Conservation (phyloP, 169 alveolate genomes). For the Sarcocystis neurona region DNA sequence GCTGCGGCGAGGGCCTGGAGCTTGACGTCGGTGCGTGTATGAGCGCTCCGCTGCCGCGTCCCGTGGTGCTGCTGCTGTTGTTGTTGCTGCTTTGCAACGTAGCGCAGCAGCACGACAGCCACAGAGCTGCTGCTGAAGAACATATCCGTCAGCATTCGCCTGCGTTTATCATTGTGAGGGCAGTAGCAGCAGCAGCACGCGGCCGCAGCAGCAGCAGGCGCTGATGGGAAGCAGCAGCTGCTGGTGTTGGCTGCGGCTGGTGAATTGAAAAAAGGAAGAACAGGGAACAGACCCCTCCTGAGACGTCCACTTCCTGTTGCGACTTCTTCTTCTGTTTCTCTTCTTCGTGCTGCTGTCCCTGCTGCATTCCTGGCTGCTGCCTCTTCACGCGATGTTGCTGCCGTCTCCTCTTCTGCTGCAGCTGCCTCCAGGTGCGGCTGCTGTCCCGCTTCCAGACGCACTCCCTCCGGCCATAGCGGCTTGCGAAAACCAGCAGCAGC, state of each 20-base stretch:
- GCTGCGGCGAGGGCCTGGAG: slow-evolving; percentile 6
- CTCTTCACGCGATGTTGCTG: not conserved
- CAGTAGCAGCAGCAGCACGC: too few relatives aligned
- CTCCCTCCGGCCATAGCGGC: not conserved
- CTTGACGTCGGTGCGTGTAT: too few relatives aligned
- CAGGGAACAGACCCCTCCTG: not conserved
- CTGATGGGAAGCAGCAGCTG: too few relatives aligned
- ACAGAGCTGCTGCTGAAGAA: slow-evolving; percentile 4
- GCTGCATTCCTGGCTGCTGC: not conserved
- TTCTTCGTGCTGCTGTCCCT: not conserved
- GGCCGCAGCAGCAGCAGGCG: too few relatives aligned
- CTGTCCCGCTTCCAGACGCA: not conserved
- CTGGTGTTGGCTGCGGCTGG: too few relatives aligned
- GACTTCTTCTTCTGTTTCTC: not conserved
- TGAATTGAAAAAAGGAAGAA: not conserved
- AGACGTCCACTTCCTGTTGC: not conserved
- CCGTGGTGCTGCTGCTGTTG: not conserved
- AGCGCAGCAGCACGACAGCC: not conserved
- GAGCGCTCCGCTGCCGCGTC: not conserved
- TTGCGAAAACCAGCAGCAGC: too few relatives aligned
- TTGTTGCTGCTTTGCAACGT: not conserved
- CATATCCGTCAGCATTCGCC: not conserved
- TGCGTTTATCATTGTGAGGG: too few relatives aligned
- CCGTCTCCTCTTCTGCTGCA: not conserved
- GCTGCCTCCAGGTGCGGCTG: not conserved